Conservation (phyloP, 805 yeast species). For the Clavispora santaluciae region DNA sequence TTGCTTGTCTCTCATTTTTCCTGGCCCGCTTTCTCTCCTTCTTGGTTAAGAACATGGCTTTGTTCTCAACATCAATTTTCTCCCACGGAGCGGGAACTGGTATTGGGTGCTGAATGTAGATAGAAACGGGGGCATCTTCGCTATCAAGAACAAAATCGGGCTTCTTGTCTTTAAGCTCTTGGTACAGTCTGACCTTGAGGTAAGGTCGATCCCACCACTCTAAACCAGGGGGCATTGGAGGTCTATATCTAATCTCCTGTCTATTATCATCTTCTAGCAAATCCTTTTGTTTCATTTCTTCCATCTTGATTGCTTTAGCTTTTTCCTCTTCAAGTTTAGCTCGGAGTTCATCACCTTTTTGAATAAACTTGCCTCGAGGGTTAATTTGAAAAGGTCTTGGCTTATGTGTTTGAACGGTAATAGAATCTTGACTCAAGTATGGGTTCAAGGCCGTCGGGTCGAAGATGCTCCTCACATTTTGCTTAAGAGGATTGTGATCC, state of each 20-base stretch:
- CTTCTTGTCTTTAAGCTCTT: conserved; percentile 23
- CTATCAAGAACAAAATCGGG: conserved; percentile 27
- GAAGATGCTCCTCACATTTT: conserved; percentile 22
- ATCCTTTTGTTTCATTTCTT: conserved; percentile 35
- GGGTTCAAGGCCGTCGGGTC: conserved; percentile 36
- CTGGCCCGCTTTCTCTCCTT: conserved; percentile 71
- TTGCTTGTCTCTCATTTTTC: conserved; percentile 59
- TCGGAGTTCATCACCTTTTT: conserved; percentile 49
- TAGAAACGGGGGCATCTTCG: conserved; percentile 49
- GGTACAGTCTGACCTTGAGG: conserved; percentile 36
- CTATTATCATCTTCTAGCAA: conserved; percentile 45
- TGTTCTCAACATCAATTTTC: conserved; percentile 32
- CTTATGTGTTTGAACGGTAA: conserved; percentile 6
- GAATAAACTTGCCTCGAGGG: conserved; percentile 60
- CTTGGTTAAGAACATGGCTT: conserved; percentile 63
- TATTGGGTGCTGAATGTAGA: conserved; percentile 81
- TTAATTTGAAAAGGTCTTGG: conserved; percentile 46
- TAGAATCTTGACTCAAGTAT: conserved; percentile 26
- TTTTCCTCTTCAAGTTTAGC: conserved; percentile 31
- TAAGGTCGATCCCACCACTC: conserved; percentile 91
- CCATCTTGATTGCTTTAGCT: conserved; percentile 14
- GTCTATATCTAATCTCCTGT: conserved; percentile 54
- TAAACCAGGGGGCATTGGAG: conserved; percentile 50
- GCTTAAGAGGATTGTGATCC: conserved; percentile 27
- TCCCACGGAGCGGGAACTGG: conserved; percentile 60